These are phyloP conservation scores for Adansonia gregorii DNA, from an alignment of 441 rosid species.

Conservation along the genomic window DNA sequence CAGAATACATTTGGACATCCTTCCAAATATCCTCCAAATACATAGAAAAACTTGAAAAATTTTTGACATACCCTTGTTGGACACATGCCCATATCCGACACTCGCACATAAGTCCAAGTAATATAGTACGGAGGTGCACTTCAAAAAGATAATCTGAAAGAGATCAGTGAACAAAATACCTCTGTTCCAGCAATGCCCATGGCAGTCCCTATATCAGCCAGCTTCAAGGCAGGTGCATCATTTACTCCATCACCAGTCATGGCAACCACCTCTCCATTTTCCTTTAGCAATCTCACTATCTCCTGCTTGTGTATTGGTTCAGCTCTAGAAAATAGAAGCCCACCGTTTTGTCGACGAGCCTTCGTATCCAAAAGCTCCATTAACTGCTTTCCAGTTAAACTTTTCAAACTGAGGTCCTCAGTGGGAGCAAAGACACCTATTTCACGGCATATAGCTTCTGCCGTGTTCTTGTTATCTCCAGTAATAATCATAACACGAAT, in stretches of 20 bases:
- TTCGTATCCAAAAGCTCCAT: constrained; percentile 43
- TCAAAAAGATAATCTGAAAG: background rate
- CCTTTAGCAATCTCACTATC: constrained; percentile 57
- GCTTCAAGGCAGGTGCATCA: constrained; percentile 59
- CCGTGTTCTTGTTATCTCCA: constrained; percentile 53
- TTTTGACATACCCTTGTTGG: too few relatives aligned
- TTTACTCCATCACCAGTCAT: constrained; percentile 63
- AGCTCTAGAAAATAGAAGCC: constrained; percentile 54
- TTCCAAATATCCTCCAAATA: too few relatives aligned
- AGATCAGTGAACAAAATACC: constrained; percentile 32
- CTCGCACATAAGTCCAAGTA: too few relatives aligned
- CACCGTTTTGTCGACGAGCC: constrained; percentile 38
- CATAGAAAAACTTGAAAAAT: too few relatives aligned
- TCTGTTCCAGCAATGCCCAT: constrained; percentile 61
- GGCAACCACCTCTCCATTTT: constrained; percentile 58
- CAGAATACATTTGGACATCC: too few relatives aligned
- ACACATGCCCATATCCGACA: too few relatives aligned
- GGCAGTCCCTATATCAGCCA: constrained; percentile 54
- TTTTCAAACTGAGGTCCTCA: constrained; percentile 42
- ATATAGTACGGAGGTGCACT: background rate
- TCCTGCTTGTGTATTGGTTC: constrained; percentile 62
- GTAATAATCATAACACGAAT: constrained; percentile 55
- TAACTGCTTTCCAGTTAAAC: constrained; percentile 46
- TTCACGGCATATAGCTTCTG: constrained; percentile 54
- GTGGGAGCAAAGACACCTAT: constrained; percentile 42